Evolutionary conservation across 441 rosid species (phyloP), one percentile per base, ranked within the genome.

Genomic region (Eruca vesicaria): DNA sequence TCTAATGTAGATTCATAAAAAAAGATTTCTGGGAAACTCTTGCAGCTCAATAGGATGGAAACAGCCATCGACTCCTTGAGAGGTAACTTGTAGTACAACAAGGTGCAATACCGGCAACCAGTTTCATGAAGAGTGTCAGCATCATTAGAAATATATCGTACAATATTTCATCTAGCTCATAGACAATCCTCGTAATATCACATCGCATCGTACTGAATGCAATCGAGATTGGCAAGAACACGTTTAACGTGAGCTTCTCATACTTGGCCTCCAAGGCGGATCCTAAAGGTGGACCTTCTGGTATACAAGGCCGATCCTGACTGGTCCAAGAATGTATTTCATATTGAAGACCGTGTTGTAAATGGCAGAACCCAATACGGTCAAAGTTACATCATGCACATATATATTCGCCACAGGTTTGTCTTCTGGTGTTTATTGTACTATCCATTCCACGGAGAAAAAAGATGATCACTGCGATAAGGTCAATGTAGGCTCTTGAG

Each of bases 201-300:
- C 68, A 57, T 71, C 68, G 20, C 79, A 76, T 76, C 0, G 74
- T 31, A 4, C 61, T 63, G 20, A 55, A 36, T 7, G 79, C 52
- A 26, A 76, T 63, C 0, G 75, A 19, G 15, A 76, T 63, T 0
- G 71, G 79, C 71, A 64, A 10, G 3, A 76, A 23, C 2, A 63
- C 31, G 10, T 56, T 70, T 23, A 56, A 7, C 7, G 71, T 56
- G 0, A 76, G 31, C 16, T 59, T 35, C 5, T 69, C 36, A 12
- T 38, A 76, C 75, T 69, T 76, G 20, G 66, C 66, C 32, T 76
- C 79, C 14, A 76, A 56, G 4, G 71, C 31, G 0, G 79, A 69
- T 28, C 71, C 71, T 21, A 76, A 63, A 63, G 75, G 75, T 41
- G 79, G 75, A 63, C 79, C 79, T 12, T 63, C 75, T 21, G 79